These are phyloP conservation scores for Irpex sp. DNA, from an alignment of 1,284 basidiomycete species.

Conservation along the genomic window DNA sequence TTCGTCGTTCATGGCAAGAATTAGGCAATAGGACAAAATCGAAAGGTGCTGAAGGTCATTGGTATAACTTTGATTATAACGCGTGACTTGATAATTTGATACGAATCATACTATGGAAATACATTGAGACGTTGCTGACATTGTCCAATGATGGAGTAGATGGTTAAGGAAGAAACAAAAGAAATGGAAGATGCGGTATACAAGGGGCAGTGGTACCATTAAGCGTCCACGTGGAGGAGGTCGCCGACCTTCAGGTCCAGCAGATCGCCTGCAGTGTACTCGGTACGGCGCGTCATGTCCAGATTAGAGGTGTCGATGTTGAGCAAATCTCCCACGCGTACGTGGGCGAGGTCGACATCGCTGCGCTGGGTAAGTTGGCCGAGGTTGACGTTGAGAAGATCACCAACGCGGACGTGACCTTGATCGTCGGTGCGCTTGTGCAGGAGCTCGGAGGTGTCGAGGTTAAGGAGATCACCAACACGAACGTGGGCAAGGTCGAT, in stretches of 20 bases:
- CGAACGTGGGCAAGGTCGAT: too few relatives aligned
- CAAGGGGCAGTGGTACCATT: not conserved
- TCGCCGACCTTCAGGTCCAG: not conserved
- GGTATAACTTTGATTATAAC: too few relatives aligned
- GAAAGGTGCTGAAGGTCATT: too few relatives aligned
- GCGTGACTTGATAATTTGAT: too few relatives aligned
- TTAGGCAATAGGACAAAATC: too few relatives aligned
- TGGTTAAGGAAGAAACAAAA: too few relatives aligned
- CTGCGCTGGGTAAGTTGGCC: not conserved
- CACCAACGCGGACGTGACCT: not conserved
- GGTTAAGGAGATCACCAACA: too few relatives aligned
- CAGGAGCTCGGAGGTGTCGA: not conserved
- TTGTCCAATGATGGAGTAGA: too few relatives aligned
- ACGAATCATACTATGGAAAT: too few relatives aligned
- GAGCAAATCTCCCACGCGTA: not conserved
- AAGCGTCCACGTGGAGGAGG: not conserved
- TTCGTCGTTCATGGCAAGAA: too few relatives aligned
- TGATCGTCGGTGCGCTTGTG: not conserved
- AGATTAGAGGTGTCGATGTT: not conserved
- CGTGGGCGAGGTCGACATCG: not conserved
- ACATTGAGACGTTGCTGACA: too few relatives aligned
- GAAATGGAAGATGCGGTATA: too few relatives aligned
- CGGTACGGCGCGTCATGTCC: not conserved
- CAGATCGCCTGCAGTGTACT: not conserved
- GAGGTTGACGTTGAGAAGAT: not conserved